Evolutionary conservation across 441 rosid species (phyloP).

Genomic region (Aleurites moluccanus): DNA sequence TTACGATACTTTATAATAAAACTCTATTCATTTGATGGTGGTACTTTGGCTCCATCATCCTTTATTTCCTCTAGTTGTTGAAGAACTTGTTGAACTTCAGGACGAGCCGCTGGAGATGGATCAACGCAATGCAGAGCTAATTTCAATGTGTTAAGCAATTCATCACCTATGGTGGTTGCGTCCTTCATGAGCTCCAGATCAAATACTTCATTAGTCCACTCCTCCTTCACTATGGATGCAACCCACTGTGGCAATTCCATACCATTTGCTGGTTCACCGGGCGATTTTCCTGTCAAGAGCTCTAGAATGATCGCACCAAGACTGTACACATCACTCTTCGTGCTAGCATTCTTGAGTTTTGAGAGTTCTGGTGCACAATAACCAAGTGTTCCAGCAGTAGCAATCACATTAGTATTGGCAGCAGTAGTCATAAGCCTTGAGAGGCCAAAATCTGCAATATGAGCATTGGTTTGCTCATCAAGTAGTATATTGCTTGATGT

Average conservation of each 20-base stretch:
- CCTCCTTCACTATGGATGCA: constrained; percentile 86
- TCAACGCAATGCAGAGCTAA: constrained; percentile 87
- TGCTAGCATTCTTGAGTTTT: constrained; percentile 74
- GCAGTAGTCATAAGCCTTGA: constrained; percentile 74
- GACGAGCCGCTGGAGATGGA: constrained; percentile 77
- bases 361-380: constrained; percentile 89
- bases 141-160: constrained; percentile 74
- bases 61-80: constrained; percentile 75
- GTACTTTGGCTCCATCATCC: constrained; percentile 41
- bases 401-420: constrained; percentile 70
- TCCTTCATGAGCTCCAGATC: constrained; percentile 82
- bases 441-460: constrained; percentile 75
- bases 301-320: constrained; percentile 79
- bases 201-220: constrained; percentile 84
- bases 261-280: constrained; percentile 72
- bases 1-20: neutral
- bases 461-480: constrained; percentile 57
- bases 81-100: constrained; percentile 66
- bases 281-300: constrained; percentile 85
- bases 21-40: constrained; percentile 23
- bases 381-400: constrained; percentile 77
- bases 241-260: constrained; percentile 92
- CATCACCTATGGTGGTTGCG: constrained; percentile 63
- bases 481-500: constrained; percentile 84
- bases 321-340: constrained; percentile 79